These are phyloP conservation scores for Ogataea ramenticola DNA, from an alignment of 805 yeast species.

Conservation along the genomic window DNA sequence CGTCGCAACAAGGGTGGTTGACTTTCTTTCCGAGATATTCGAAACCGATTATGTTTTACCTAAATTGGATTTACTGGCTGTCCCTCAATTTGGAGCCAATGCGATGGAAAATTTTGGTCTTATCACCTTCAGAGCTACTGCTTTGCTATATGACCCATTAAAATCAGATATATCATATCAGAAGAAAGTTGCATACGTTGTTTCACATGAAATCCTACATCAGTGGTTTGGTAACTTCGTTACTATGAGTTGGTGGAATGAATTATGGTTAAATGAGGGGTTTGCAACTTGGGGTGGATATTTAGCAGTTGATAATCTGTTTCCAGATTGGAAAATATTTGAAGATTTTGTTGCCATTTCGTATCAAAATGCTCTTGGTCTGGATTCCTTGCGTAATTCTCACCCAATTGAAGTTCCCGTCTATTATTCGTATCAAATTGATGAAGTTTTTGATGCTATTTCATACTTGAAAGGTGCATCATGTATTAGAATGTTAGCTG, in stretches of 20 bases:
- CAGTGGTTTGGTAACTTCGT: conserved; percentile 90
- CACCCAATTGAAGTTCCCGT: conserved; percentile 84
- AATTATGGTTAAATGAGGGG: conserved; percentile 84
- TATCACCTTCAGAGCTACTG: conserved; percentile 58
- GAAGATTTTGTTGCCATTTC: conserved; percentile 45
- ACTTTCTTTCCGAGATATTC: conserved; percentile 40
- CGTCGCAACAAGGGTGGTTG: conserved; percentile 43
- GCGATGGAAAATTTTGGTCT: conserved; percentile 94
- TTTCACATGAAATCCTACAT: conserved; percentile 82
- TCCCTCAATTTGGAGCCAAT: conserved; percentile 73
- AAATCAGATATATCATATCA: conserved; percentile 45
- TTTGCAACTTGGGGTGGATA: conserved; percentile 85
- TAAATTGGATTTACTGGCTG: conserved; percentile 71
- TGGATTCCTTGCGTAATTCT: conserved; percentile 54
- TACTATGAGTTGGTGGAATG: conserved; percentile 94
- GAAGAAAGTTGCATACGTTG: conserved; percentile 74
- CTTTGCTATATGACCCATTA: conserved; percentile 40
- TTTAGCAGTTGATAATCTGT: conserved; percentile 58
- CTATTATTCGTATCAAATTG: conserved; percentile 69
- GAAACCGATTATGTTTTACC: conserved; percentile 68
- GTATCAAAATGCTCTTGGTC: conserved; percentile 41
- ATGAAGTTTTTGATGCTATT: conserved; percentile 76
- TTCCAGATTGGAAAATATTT: conserved; percentile 80
- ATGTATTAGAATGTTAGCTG: conserved; percentile 68
- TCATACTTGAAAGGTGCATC: conserved; percentile 81